These are phyloP conservation scores for Jackrogersella multiformis DNA, from an alignment of 495 filamentous ascomycete genomes.

Conservation along the genomic window DNA sequence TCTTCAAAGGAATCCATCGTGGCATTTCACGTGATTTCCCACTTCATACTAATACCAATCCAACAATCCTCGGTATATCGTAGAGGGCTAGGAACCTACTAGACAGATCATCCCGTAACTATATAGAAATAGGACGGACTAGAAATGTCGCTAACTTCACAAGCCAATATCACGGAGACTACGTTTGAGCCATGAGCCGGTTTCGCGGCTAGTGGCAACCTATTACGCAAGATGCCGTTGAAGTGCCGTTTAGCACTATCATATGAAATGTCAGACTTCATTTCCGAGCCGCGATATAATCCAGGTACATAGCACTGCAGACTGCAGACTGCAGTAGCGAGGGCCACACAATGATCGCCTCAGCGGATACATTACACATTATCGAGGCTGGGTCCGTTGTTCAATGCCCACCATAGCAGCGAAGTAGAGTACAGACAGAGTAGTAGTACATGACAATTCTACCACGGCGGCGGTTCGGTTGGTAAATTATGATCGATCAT, in stretches of 20 bases:
- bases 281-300: conserved; percentile 25
- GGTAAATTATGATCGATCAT: conserved; percentile 38
- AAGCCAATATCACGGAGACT: conserved; percentile 7
- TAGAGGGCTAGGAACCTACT: conserved; percentile 13
- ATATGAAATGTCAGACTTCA: conserved; percentile 13
- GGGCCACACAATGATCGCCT: conserved; percentile 11
- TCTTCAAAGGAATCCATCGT: conserved; percentile 3
- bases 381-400: conserved; percentile 18
- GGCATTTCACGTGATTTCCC: not conserved
- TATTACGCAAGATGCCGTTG: conserved; percentile 32
- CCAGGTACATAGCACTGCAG: too few relatives aligned
- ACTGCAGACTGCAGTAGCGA: too few relatives aligned
- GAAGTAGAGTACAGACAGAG: too few relatives aligned
- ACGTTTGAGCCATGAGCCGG: conserved; percentile 22
- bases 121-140: conserved; percentile 8
- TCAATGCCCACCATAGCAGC: not conserved
- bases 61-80: not conserved
- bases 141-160: not conserved
- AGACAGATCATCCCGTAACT: conserved; percentile 30
- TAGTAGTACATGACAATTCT: not conserved
- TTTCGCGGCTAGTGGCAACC: conserved; percentile 25
- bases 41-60: not conserved
- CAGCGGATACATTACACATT: conserved; percentile 10
- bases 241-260: conserved; percentile 20
- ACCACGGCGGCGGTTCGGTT: conserved; percentile 14